Base-by-base conservation (phyloP, 495 filamentous ascomycete genomes). In the Penicillium mononematosum region DNA sequence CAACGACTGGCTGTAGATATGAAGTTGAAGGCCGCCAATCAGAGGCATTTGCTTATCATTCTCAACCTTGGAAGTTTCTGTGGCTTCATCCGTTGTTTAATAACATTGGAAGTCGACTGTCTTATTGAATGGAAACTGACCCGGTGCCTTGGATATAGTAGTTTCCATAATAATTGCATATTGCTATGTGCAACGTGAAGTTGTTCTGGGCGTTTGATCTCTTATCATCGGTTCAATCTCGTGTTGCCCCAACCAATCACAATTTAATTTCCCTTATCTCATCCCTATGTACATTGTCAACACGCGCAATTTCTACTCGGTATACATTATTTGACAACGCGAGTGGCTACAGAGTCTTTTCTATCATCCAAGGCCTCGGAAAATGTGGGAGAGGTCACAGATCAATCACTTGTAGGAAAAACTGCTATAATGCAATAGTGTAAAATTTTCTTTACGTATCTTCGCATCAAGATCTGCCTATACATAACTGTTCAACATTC, bases 1-100 rank as follows among this genome's bases (percentile, higher is more conserved):
- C 31, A 31, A 41, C 44, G 50, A 69, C 60, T 70, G 68, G 68
- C 53, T 66, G 63, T 66, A 70, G 68, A 70, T 70, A 70, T 66
- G 58, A 60, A 25, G 49, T 55, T 44, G 20, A 7, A 17, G 6
- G 42, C 29, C 36, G 32, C 68, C 68, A 70, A 70, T 70, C 63
- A 69, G 17, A 42, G 45, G 7, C 36, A 22, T 36, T 36, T 20
- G 20, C 59, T 65, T 68, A 68, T 70, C 67, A 45, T 45, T 47
- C 25, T 36, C 34, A 12, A 12, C 22, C 22, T 24, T 24, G 36
- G 20, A 20, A 29, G 19, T 5, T 32, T 3, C 31, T 48, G 45
- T 52, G 36, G 50, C 36, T 52, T 42, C 29, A 31, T 29, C 24
- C 14, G 20, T 12, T 6, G 16, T 42, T 19, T 19, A 29, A 52